Evolutionary conservation across 768 basidiomycete genomes (phyloP).

Genomic region (Clavaria fumosa): DNA sequence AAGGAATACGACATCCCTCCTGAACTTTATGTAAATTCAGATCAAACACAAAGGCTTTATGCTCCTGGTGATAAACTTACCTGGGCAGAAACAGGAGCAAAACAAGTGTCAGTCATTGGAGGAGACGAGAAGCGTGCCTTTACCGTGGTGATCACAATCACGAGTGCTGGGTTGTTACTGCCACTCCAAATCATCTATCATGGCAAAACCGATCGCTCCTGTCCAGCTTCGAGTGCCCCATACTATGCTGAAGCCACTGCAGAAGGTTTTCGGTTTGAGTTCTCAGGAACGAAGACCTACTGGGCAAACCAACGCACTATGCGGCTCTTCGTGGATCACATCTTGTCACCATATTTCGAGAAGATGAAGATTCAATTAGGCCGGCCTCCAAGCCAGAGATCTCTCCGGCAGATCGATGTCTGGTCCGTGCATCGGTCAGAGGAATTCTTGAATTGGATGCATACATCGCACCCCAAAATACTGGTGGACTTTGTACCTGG

Average conservation of each 20-base stretch:
- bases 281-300: constrained; percentile 13
- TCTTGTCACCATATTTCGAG: constrained; percentile 14
- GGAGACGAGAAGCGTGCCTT: constrained; percentile 25
- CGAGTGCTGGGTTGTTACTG: constrained; percentile 14
- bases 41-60: constrained; percentile 22
- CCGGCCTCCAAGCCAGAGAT: constrained; percentile 12
- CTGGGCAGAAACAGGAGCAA: no score
- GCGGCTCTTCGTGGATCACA: constrained; percentile 12
- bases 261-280: constrained; percentile 12
- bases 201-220: constrained; percentile 13
- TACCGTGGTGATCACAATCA: constrained; percentile 19
- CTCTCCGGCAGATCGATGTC: constrained; percentile 18
- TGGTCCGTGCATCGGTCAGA: constrained; percentile 24
- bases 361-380: constrained; percentile 7
- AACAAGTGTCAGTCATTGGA: constrained; percentile 17
- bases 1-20: constrained; percentile 19
- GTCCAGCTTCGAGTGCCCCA: constrained; percentile 10
- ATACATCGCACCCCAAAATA: constrained; percentile 14
- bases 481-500: constrained; percentile 20
- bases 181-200: constrained; percentile 22
- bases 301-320: constrained; percentile 18
- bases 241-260: constrained; percentile 12
- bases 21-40: constrained; percentile 18
- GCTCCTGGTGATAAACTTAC: constrained; percentile 14
- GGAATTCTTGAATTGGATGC: constrained; percentile 23